Evolutionary conservation across 2,329 filamentous ascomycete genomes (phyloP).

Genomic region (Daldinia sp.): DNA sequence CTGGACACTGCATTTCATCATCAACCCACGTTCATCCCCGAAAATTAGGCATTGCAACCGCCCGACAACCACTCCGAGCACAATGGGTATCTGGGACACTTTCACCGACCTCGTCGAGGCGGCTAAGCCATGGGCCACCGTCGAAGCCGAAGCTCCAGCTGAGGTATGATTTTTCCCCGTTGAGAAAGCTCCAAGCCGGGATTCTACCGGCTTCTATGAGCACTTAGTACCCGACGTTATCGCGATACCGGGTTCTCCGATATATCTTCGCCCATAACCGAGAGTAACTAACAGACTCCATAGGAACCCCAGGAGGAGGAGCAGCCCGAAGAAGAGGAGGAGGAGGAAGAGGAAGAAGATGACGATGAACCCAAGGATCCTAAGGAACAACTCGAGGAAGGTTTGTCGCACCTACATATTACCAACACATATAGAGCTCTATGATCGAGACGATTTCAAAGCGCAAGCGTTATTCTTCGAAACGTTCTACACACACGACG

Average conservation of each 20-base stretch:
- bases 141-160: constrained; percentile 75
- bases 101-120: constrained; percentile 74
- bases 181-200: constrained; percentile 17
- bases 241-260: neutral
- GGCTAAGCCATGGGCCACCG: constrained; percentile 73
- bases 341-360: constrained; percentile 81
- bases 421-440: constrained; percentile 7
- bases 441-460: constrained; percentile 7
- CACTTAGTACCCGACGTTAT: neutral
- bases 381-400: constrained; percentile 90
- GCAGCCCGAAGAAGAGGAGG: constrained; percentile 64
- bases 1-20: constrained; percentile 48
- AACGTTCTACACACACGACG: constrained; percentile 17
- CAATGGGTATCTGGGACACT: constrained; percentile 76
- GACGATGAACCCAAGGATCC: constrained; percentile 85
- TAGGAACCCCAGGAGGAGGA: constrained; percentile 38
- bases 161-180: constrained; percentile 58
- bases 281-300: constrained; percentile 17
- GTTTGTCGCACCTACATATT: constrained; percentile 67
- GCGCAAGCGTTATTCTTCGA: neutral
- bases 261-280: constrained; percentile 5
- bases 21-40: constrained; percentile 52
- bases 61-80: constrained; percentile 55
- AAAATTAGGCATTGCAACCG: constrained; percentile 57
- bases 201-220: constrained; percentile 20